Evolutionary conservation across 2,329 filamentous ascomycete genomes (phyloP).

Genomic region (Clonostachys sp.): DNA sequence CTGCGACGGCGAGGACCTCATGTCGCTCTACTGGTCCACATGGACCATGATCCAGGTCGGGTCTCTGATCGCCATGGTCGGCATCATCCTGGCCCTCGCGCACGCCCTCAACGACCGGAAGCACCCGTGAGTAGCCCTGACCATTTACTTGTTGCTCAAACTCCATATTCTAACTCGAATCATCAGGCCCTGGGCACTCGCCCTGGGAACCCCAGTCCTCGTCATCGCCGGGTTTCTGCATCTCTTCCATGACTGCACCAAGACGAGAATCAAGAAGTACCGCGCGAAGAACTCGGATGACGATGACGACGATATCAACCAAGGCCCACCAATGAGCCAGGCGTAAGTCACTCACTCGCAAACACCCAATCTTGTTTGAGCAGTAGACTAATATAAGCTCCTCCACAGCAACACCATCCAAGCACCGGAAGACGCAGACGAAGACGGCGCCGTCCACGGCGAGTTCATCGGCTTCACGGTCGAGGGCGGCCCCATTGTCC

Average conservation of each 20-base stretch:
- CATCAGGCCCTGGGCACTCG: conserved; percentile 49
- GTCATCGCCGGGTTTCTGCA: conserved; percentile 51
- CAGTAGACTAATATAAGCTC: background rate
- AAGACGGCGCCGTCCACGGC: conserved; percentile 21
- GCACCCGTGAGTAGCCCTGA: conserved; percentile 38
- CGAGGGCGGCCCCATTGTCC: conserved; percentile 39
- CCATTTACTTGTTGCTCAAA: background rate
- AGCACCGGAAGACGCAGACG: conserved; percentile 22
- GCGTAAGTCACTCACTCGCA: conserved; percentile 22
- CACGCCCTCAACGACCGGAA: conserved; percentile 42
- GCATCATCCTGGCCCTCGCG: conserved; percentile 48
- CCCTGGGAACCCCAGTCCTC: conserved; percentile 54
- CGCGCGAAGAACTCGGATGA: conserved; percentile 1
- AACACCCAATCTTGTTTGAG: background rate
- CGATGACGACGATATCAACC: conserved; percentile 12
- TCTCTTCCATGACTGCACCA: conserved; percentile 35
- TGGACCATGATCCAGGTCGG: conserved; percentile 58
- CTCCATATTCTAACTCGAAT: background rate
- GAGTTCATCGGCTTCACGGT: conserved; percentile 39
- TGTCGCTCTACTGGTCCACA: conserved; percentile 56
- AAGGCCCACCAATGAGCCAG: conserved; percentile 33
- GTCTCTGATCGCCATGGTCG: conserved; percentile 52
- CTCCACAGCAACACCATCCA: conserved; percentile 27
- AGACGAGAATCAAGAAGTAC: conserved; percentile 26
- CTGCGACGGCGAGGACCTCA: conserved; percentile 56